phyloP scores from a whole-genome alignment of 2,329 filamentous ascomycete species.

The Colletotrichum higginsianum region DNA sequence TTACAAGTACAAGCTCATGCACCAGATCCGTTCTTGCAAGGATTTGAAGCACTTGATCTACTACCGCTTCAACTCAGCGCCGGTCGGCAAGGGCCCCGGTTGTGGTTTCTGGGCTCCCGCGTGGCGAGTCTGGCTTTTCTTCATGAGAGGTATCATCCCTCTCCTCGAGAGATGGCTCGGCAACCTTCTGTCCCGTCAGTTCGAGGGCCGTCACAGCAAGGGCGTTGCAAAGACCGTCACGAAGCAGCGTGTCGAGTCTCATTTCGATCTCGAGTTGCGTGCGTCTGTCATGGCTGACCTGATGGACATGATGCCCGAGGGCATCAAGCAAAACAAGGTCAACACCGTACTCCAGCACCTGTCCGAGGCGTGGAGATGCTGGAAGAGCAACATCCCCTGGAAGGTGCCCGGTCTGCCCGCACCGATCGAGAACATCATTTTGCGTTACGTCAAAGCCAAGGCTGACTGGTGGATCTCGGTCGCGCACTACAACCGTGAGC shows the following conservation, averaged over 20 bases:
- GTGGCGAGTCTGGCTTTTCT: slow-evolving; percentile 99
- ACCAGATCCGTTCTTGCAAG: slow-evolving; percentile 99
- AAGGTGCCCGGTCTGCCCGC: slow-evolving; percentile 97
- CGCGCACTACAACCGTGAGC: slow-evolving; percentile 97
- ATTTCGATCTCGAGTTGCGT: slow-evolving; percentile 96
- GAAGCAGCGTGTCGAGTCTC: slow-evolving; percentile 98
- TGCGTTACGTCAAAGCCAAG: slow-evolving; percentile 99
- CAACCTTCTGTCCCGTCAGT: slow-evolving; percentile 95
- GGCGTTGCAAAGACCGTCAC: slow-evolving; percentile 99
- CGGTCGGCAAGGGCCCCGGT: slow-evolving; percentile 96
- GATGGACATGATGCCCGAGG: slow-evolving; percentile 99
- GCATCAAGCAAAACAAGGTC: slow-evolving; percentile 99
- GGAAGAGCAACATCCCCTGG: slow-evolving; percentile 99
- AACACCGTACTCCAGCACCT: slow-evolving; percentile 97
- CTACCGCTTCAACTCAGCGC: slow-evolving; percentile 97
- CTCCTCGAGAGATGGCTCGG: slow-evolving; percentile 97
- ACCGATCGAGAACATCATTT: slow-evolving; percentile 98
- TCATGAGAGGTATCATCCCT: slow-evolving; percentile 98
- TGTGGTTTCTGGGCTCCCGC: slow-evolving; percentile 99
- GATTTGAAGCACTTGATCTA: slow-evolving; percentile 99
- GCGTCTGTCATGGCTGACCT: slow-evolving; percentile 99
- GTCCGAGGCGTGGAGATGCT: slow-evolving; percentile 98
- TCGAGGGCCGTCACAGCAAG: slow-evolving; percentile 98
- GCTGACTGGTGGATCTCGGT: slow-evolving; percentile 99
- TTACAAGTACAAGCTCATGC: slow-evolving; percentile 99